These are phyloP conservation scores for Diaporthe ilicicola DNA, from an alignment of 2,329 filamentous ascomycete genomes.

Conservation along the genomic window DNA sequence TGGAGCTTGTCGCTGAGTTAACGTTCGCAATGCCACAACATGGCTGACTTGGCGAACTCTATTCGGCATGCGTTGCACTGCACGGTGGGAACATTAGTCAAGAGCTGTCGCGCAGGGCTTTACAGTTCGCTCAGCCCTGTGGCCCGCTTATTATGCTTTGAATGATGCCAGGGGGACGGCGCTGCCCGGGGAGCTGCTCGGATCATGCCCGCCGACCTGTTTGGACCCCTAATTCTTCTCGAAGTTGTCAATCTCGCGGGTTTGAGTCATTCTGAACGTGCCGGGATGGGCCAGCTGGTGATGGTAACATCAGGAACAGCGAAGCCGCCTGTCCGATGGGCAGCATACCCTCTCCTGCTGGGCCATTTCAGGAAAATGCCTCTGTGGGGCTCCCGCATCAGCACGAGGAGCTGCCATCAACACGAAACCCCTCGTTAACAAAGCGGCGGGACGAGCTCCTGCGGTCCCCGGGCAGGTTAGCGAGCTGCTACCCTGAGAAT, in stretches of 20 bases:
- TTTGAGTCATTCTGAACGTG: neutral
- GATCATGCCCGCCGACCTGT: conserved; percentile 1
- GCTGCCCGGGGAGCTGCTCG: neutral
- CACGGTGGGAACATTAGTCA: neutral
- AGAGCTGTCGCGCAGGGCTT: conserved; percentile 5
- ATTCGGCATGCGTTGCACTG: neutral
- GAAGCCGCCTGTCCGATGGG: conserved; percentile 1
- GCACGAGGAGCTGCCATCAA: conserved; percentile 9
- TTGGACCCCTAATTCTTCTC: neutral
- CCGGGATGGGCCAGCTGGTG: conserved; percentile 1
- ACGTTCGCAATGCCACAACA: neutral
- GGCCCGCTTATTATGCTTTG: conserved; percentile 17
- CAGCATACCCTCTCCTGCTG: neutral
- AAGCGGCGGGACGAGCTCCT: conserved; percentile 7
- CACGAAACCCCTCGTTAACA: conserved; percentile 5
- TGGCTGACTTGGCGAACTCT: conserved; percentile 6
- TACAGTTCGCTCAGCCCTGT: conserved; percentile 19
- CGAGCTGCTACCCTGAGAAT: neutral
- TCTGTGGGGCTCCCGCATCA: neutral
- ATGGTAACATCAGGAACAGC: neutral
- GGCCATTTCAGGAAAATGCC: conserved; percentile 18
- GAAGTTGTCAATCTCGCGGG: neutral
- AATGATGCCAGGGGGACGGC: neutral
- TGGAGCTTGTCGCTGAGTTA: neutral
- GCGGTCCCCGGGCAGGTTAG: neutral